Conservation (phyloP, 2,329 filamentous ascomycete species). For the Chaetomiaceae sp. region DNA sequence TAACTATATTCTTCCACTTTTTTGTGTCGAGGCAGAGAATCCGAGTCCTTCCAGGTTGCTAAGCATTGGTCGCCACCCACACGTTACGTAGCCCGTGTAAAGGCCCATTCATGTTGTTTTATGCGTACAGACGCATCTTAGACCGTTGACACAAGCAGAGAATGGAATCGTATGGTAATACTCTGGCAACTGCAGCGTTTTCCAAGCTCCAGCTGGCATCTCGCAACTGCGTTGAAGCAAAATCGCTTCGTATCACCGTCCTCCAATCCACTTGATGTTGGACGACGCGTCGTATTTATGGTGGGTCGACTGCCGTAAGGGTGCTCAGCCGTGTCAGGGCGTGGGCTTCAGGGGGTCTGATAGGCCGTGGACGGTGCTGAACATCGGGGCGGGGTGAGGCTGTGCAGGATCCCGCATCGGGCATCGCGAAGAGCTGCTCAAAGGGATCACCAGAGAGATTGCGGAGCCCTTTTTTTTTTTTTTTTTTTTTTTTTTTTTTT, state of each 20-base stretch:
- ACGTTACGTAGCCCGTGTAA: too few relatives aligned
- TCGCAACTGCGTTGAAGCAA: not conserved
- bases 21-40: too few relatives aligned
- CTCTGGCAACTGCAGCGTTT: not conserved
- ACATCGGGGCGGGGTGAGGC: conserved; percentile 21
- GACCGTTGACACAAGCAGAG: too few relatives aligned
- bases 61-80: too few relatives aligned
- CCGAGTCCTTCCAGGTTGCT: too few relatives aligned
- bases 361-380: conserved; percentile 18
- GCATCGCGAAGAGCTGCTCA: not conserved
- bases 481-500: too few relatives aligned
- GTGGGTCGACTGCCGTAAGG: conserved; percentile 4
- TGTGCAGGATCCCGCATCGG: conserved; percentile 18
- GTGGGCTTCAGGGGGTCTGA: conserved; percentile 12
- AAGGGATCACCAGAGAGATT: not conserved
- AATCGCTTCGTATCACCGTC: conserved; percentile 4
- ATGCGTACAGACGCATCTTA: not conserved
- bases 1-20: too few relatives aligned
- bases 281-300: conserved; percentile 5
- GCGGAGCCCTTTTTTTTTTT: not conserved
- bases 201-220: not conserved
- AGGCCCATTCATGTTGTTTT: not conserved
- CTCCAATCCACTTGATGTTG: not conserved
- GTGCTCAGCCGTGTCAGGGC: conserved; percentile 11
- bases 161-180: not conserved